phyloP scores from a whole-genome alignment of 257 asterid genomes.

The Solanum boliviense region DNA sequence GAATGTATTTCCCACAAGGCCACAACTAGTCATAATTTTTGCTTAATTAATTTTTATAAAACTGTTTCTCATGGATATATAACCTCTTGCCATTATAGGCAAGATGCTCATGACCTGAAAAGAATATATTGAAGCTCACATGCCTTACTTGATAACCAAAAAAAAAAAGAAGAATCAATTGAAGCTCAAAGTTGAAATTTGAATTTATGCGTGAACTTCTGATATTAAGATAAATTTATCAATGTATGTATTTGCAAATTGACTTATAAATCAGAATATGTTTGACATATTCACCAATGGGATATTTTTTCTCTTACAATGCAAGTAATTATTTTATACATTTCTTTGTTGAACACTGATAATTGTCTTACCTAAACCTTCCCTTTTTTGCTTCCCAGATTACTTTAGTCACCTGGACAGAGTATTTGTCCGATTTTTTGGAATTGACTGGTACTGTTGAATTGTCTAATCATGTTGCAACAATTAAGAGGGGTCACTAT shows the following conservation, averaged over 20 bases:
- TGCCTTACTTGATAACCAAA: neutral
- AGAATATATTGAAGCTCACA: neutral
- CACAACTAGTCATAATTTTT: neutral
- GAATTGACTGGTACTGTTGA: constrained; percentile 39
- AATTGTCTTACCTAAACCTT: neutral
- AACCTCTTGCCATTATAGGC: neutral
- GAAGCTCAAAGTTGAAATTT: neutral
- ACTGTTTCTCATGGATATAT: neutral
- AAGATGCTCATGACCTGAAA: neutral
- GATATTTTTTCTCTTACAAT: neutral
- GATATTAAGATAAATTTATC: neutral
- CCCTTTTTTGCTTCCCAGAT: constrained; percentile 40
- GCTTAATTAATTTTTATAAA: neutral
- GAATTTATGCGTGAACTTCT: neutral
- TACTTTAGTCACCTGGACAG: constrained; percentile 63
- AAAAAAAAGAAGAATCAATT: neutral
- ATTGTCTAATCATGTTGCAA: constrained; percentile 40
- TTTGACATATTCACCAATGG: neutral
- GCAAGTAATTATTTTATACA: neutral
- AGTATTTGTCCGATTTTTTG: constrained; percentile 66
- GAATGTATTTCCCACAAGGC: neutral
- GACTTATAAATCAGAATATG: neutral
- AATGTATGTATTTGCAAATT: neutral
- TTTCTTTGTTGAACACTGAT: neutral
- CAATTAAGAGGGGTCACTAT: constrained; percentile 74